A percentile compares a stretch with the other conserved stretches of the same genome.
phyloP scores from a whole-genome alignment of 169 alveolate genomes.

The Theileria equi region DNA sequence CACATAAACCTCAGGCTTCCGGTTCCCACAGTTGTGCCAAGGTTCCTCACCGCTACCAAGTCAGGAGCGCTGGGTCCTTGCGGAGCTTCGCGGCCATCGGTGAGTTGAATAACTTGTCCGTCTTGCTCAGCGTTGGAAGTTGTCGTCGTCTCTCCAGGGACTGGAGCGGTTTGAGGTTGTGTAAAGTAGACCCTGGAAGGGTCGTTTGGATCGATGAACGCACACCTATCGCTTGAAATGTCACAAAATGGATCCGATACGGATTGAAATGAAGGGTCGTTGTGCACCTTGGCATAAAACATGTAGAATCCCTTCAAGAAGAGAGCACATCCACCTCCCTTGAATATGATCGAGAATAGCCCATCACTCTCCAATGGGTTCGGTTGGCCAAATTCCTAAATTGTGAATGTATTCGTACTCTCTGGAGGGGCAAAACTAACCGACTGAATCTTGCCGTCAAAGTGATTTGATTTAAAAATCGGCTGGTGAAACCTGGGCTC shows the following conservation, averaged over 20 bases:
- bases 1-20: too few species aligned
- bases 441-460: conserved; percentile 43
- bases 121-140: background rate
- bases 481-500: conserved; percentile 63
- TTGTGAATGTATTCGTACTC: background rate
- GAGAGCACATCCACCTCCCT: conserved; percentile 34
- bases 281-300: conserved; percentile 51
- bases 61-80: too few species aligned
- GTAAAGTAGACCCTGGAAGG: conserved; percentile 47
- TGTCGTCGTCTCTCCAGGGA: background rate
- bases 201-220: conserved; percentile 61
- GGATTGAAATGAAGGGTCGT: conserved; percentile 30
- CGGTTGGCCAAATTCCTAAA: conserved; percentile 21
- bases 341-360: conserved; percentile 7
- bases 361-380: conserved; percentile 28
- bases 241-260: conserved; percentile 31
- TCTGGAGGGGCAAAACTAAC: background rate
- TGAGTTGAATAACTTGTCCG: background rate
- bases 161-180: conserved; percentile 46
- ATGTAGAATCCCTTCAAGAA: conserved; percentile 44
- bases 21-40: too few species aligned
- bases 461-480: conserved; percentile 28
- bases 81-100: background rate
- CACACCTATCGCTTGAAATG: conserved; percentile 19
- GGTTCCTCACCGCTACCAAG: too few species aligned